phyloP scores from a whole-genome alignment of 1,284 basidiomycete genomes.

The Exsudoporus floridanus region DNA sequence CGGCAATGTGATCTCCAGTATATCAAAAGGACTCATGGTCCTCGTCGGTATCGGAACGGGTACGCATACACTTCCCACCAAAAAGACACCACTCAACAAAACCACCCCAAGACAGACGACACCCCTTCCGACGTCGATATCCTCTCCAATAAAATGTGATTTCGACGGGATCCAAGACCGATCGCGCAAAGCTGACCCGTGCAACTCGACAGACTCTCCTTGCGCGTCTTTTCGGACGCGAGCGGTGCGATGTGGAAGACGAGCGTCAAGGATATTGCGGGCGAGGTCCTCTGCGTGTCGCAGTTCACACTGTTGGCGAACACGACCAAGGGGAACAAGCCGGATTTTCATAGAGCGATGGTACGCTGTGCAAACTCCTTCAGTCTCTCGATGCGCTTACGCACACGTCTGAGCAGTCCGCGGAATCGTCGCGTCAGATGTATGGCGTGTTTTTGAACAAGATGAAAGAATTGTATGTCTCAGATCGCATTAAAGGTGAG shows the following conservation, averaged over 20 bases:
- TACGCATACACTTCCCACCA: conserved; percentile 36
- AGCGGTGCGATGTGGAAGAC: conserved; percentile 72
- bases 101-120: conserved; percentile 59
- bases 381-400: neutral
- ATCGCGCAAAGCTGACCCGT: conserved; percentile 5
- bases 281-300: conserved; percentile 86
- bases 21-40: conserved; percentile 81
- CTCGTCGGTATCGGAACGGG: conserved; percentile 84
- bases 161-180: conserved; percentile 7
- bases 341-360: conserved; percentile 91
- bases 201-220: conserved; percentile 50
- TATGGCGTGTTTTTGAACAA: conserved; percentile 73
- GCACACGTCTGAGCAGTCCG: conserved; percentile 43
- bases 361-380: conserved; percentile 37
- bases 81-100: conserved; percentile 6
- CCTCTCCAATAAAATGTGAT: conserved; percentile 78
- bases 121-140: conserved; percentile 66
- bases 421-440: conserved; percentile 65
- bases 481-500: conserved; percentile 77
- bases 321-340: conserved; percentile 83
- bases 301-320: conserved; percentile 91
- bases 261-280: conserved; percentile 80
- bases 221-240: conserved; percentile 72
- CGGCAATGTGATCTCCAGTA: conserved; percentile 70
- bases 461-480: conserved; percentile 62